Percentiles rank a stretch among this genome's conserved stretches.
These are phyloP conservation scores for Scenedesmus sp. DNA, from an alignment of 163 green algal species.

Conservation along the genomic window DNA sequence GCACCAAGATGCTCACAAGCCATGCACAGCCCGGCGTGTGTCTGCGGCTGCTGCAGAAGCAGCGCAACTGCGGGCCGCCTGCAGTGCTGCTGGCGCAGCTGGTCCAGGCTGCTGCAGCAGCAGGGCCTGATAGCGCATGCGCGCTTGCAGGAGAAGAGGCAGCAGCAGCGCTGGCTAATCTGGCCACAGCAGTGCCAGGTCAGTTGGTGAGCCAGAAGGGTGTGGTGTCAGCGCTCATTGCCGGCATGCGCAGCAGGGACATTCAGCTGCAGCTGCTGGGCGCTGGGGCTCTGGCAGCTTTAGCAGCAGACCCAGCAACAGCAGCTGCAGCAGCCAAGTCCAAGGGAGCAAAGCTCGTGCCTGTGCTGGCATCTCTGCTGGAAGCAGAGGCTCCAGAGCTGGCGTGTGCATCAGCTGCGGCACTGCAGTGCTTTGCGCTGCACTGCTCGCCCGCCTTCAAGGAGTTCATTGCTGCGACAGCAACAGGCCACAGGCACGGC, in stretches of 20 bases:
- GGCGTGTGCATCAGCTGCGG: neutral
- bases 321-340: neutral
- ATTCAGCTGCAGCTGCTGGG: constrained; percentile 6
- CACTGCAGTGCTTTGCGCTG: neutral
- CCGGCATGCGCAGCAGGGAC: neutral
- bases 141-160: neutral
- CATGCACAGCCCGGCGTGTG: neutral
- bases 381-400: neutral
- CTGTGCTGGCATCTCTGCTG: neutral
- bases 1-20: neutral
- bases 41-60: neutral
- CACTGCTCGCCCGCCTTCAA: neutral
- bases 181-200: neutral
- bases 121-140: neutral
- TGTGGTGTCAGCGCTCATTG: neutral
- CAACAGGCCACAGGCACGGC: neutral
- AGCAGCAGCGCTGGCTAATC: constrained; percentile 5
- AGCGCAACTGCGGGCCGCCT: neutral
- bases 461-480: neutral
- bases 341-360: neutral
- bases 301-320: neutral
- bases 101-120: constrained; percentile 11
- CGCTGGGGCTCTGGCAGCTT: neutral
- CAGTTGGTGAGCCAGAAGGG: constrained; percentile 8
- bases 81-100: neutral